Percentiles rank a stretch among this genome's conserved stretches.
Evolutionary conservation across 768 basidiomycete genomes (phyloP).

Genomic region (Clavulina sp.): DNA sequence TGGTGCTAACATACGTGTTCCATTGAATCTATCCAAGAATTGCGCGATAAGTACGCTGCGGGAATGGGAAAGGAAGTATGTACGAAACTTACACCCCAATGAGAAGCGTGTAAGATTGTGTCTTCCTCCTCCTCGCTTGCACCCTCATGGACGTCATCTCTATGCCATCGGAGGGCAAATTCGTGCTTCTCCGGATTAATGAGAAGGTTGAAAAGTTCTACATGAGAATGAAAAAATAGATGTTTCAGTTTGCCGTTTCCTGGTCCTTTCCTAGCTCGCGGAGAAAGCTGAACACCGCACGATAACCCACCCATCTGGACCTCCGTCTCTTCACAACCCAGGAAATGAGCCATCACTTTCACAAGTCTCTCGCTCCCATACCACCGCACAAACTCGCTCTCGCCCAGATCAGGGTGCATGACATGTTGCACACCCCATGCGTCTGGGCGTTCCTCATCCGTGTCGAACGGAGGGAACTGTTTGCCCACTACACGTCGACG

Average conservation of each 20-base stretch:
- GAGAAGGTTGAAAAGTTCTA: slow-evolving; percentile 60
- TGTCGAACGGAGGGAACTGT: slow-evolving; percentile 58
- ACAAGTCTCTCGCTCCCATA: slow-evolving; percentile 41
- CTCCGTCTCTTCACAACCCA: slow-evolving; percentile 39
- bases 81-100: slow-evolving; percentile 38
- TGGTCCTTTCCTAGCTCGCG: neutral
- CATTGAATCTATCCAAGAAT: slow-evolving; percentile 43
- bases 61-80: neutral
- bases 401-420: slow-evolving; percentile 58
- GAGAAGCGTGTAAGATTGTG: slow-evolving; percentile 37
- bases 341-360: slow-evolving; percentile 26
- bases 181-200: slow-evolving; percentile 47
- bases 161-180: slow-evolving; percentile 65
- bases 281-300: neutral
- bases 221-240: neutral
- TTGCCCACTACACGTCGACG: slow-evolving; percentile 56
- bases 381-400: slow-evolving; percentile 44
- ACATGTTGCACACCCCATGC: slow-evolving; percentile 70
- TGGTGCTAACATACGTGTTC: slow-evolving; percentile 42
- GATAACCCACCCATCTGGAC: slow-evolving; percentile 51
- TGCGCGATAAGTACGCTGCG: neutral
- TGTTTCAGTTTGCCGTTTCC: neutral
- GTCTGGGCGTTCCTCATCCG: slow-evolving; percentile 38
- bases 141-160: slow-evolving; percentile 49
- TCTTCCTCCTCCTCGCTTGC: slow-evolving; percentile 44